Conservation (phyloP, 2,329 filamentous ascomycete species). For the Pyrenophora teres region DNA sequence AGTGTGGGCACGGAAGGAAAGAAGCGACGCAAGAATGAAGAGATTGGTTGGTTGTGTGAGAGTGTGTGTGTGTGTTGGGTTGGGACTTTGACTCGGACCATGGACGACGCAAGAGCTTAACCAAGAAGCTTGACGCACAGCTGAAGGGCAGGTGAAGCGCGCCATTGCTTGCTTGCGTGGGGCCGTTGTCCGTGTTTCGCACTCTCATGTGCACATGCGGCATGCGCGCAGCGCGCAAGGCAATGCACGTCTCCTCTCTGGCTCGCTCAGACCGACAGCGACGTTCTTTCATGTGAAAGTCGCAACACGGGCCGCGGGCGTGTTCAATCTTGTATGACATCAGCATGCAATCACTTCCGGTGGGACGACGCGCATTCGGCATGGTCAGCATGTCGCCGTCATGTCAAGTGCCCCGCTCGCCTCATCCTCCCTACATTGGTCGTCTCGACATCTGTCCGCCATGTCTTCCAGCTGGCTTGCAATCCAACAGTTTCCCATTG, state of each 20-base stretch:
- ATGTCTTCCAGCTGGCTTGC: no score
- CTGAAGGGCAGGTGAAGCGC: conserved; percentile 20
- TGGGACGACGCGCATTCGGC: conserved; percentile 1
- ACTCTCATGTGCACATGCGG: not conserved
- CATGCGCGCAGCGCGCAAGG: not conserved
- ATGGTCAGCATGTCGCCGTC: not conserved
- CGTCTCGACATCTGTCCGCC: no score
- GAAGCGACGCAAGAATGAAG: not conserved
- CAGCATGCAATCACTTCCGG: conserved; percentile 9
- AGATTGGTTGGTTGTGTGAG: not conserved
- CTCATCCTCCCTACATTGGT: no score
- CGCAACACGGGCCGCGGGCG: conserved; percentile 7
- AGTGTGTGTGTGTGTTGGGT: not conserved
- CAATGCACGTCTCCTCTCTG: no score
- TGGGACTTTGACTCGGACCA: not conserved
- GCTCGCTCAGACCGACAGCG: no score
- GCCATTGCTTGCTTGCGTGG: conserved; percentile 13
- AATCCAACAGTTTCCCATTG: no score
- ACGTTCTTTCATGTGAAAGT: conserved; percentile 20
- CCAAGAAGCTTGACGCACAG: conserved; percentile 7
- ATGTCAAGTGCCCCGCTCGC: not conserved
- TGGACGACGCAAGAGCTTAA: not conserved
- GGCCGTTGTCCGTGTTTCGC: conserved; percentile 18
- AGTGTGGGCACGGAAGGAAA: not conserved
- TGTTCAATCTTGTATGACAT: conserved; percentile 10